These are phyloP conservation scores for Acaromyces ingoldii DNA, from an alignment of 1,284 basidiomycete genomes.

Conservation along the genomic window DNA sequence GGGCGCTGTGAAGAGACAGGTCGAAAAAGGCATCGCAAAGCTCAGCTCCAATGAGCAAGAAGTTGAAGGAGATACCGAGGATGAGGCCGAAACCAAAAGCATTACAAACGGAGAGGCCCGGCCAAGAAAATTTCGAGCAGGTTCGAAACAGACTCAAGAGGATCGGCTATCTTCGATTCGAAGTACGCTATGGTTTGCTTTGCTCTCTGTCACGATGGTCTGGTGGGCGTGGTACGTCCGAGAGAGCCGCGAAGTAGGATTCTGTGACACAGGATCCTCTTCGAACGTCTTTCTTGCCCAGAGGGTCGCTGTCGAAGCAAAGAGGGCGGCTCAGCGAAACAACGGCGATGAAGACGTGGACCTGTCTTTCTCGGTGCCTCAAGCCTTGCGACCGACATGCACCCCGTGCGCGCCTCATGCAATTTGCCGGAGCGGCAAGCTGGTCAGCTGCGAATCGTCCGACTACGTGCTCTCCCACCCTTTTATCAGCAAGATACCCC, in stretches of 20 bases:
- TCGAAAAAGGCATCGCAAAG: background rate
- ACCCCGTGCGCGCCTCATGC: constrained; percentile 41
- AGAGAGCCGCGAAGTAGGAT: constrained; percentile 34
- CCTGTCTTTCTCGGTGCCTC: constrained; percentile 11
- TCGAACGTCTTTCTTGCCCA: constrained; percentile 20
- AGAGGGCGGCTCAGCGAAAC: background rate
- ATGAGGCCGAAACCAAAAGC: too few species aligned
- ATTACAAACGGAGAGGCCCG: too few species aligned
- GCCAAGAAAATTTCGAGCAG: too few species aligned
- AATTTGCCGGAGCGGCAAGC: constrained; percentile 22
- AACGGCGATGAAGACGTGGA: constrained; percentile 6
- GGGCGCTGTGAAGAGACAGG: background rate
- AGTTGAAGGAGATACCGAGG: background rate
- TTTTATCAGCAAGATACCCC: constrained; percentile 23
- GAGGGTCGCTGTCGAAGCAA: background rate
- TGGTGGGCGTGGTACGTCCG: constrained; percentile 34
- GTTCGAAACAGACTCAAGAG: too few species aligned
- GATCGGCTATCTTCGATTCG: background rate
- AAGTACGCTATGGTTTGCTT: background rate
- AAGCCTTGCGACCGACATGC: constrained; percentile 24
- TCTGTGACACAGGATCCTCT: constrained; percentile 28
- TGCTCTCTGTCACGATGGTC: constrained; percentile 1
- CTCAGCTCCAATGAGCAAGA: background rate
- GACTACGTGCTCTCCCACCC: constrained; percentile 37
- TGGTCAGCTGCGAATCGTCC: constrained; percentile 24